Evolutionary conservation across 768 basidiomycete genomes (phyloP), one percentile per base, ranked within the genome.

Genomic region (Brasilioporus rufonigricans): DNA sequence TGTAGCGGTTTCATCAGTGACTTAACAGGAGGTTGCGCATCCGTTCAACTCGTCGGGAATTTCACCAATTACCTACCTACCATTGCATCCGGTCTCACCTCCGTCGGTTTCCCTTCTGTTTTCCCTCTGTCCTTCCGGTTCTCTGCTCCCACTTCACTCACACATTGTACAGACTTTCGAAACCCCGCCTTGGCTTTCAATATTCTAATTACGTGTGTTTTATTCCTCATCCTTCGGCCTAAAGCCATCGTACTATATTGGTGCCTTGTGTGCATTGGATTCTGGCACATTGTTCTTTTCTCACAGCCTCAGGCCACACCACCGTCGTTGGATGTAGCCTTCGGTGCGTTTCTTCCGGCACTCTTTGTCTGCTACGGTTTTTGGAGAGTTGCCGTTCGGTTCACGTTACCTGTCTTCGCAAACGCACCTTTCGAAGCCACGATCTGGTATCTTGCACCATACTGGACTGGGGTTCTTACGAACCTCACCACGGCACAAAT

Each of bases 241-340:
- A 82, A 76, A 62, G 76, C 86, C 3, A 77, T 90, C 57, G 73
- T 90, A 31, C 69, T 83, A 3, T 91, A 78, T 69, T 90, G 88
- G 87, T 85, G 79, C 62, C 74, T 91, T n/a, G 82, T 89, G 7
- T 89, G 83, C 73, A 87, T 90, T 43, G 88, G 91, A 2, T 93
- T 82, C 67, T 94, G 92, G 91, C 91, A 94, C 60, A 76, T 91
- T 50, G 75, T 82, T 0, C 79, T 94, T 38, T 92, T 91, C 62
- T 88, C 88, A 10, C 86, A 93, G 62, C 87, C 87, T 7, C 80
- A 73, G 44, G 77, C 75, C 1, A 77, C 76, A 7, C 87, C 89
- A 33, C 91, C 93, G 6, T 78, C 80, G 26, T 70, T 93, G 52
- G 82, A 87, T 52, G 73, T 76, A n/a, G 89, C 83, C 7, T 92